Evolutionary conservation across 176 grass and related monocot genomes (phyloP), one percentile per base, ranked within the genome.

Genomic region (Aegilops bicornis): DNA sequence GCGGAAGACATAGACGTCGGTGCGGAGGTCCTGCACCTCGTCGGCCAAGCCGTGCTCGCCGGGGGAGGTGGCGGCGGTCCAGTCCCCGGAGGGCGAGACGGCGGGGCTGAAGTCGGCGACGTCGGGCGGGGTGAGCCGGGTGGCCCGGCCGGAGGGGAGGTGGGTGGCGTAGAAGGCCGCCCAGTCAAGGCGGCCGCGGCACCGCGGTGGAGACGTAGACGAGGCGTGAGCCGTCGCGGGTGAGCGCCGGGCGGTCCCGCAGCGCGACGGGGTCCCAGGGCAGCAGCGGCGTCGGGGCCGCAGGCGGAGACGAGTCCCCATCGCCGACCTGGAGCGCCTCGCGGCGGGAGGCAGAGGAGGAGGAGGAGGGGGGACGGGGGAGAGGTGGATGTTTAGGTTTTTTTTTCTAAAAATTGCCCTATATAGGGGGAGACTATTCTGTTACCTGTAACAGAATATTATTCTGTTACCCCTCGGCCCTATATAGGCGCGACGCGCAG

Each of bases 61-160:
- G 10, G 82, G 64, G 19, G 93, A 98, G 4, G 93, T 91, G 56
- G 85, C 84, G 20, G 91, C 96, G 2, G 90, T 92, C 96, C 96
- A 98, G 42, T 80, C 68, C 19, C 96, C 96, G 17, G 96, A 95
- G 25, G 93, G 93, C 32, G 91, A 98, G 22, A 95, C 82, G 13
- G 93, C 84, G 16, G 96, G 96, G 81, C 93, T 98, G 86, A 95
- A 94, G 68, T 95, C 96, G 19, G 88, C 89, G 40, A 92, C 10
- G 39, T 33, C 93, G 0, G 27, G 79, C 13, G 90, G 90, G 31
- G 90, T 92, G 48, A 98, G 93, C 2, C 91, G 88, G 29, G 39
- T 87, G 56, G 86, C 86, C 58, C 22, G n/a, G 5, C 70, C 81
- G 36, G 88, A 79, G 17, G 86, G 74, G 3, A 98, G 64, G 86